These are phyloP conservation scores for Ogataea polymorpha DNA, from an alignment of 805 yeast species.

Conservation along the genomic window DNA sequence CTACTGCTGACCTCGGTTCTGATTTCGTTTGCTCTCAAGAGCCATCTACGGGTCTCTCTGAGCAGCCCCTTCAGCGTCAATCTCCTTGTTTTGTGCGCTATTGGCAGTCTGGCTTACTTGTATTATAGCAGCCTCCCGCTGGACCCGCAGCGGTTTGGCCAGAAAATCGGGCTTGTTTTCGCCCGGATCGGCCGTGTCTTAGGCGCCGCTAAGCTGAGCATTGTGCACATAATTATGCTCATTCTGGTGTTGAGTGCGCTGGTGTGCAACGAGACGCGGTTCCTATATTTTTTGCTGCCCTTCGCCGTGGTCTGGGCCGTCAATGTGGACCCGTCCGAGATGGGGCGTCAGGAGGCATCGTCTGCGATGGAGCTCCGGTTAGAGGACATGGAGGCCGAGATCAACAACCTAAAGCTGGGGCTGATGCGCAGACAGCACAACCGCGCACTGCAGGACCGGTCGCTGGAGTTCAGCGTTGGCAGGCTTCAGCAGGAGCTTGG, in stretches of 20 bases:
- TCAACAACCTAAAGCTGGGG: constrained; percentile 9
- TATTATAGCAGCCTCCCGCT: constrained; percentile 15
- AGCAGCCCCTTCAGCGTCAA: constrained; percentile 12
- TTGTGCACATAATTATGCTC: constrained; percentile 12
- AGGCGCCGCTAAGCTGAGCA: constrained; percentile 7
- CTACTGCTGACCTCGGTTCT: constrained; percentile 9
- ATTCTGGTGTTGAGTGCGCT: constrained; percentile 14
- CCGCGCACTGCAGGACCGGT: constrained; percentile 8
- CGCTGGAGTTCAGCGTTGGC: constrained; percentile 9
- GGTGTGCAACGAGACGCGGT: constrained; percentile 12
- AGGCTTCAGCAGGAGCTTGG: constrained; percentile 10
- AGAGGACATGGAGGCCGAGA: constrained; percentile 13
- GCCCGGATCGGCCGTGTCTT: constrained; percentile 8
- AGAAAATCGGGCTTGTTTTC: constrained; percentile 9
- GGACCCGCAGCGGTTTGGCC: constrained; percentile 4
- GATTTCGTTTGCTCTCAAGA: constrained; percentile 14
- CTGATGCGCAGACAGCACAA: constrained; percentile 11
- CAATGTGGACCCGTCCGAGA: constrained; percentile 7
- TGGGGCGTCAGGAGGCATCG: not conserved
- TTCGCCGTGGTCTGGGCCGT: constrained; percentile 13
- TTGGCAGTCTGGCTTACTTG: constrained; percentile 8
- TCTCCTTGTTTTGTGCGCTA: constrained; percentile 5
- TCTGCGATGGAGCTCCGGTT: constrained; percentile 5
- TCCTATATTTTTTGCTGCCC: constrained; percentile 13
- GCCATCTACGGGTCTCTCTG: constrained; percentile 8